Percentiles rank a stretch among this genome's conserved stretches.
Conservation (phyloP, 2,329 filamentous ascomycete genomes). For the Kalaharituber pfeilii region DNA sequence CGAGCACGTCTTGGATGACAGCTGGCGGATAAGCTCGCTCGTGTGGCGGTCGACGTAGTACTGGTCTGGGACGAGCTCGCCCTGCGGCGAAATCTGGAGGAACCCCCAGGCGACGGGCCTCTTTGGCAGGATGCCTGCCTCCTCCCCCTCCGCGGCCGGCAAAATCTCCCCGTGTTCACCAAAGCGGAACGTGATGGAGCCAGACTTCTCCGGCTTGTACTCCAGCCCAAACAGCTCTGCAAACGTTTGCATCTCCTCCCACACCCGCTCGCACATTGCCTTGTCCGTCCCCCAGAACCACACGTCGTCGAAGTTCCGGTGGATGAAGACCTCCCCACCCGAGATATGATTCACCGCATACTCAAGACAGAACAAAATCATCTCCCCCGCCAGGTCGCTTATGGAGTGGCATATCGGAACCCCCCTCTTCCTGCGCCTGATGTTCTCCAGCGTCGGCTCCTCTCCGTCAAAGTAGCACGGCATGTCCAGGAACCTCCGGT, state of each 20-base stretch:
- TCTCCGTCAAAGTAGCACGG: slow-evolving; percentile 34
- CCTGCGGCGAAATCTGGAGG: slow-evolving; percentile 37
- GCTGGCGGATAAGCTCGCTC: slow-evolving; percentile 40
- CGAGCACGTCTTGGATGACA: slow-evolving; percentile 32
- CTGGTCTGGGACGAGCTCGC: slow-evolving; percentile 44
- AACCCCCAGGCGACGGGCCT: slow-evolving; percentile 44
- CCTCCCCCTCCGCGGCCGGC: slow-evolving; percentile 20
- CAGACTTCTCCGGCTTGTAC: slow-evolving; percentile 43
- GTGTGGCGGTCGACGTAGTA: slow-evolving; percentile 42
- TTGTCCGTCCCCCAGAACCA: slow-evolving; percentile 47
- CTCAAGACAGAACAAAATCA: slow-evolving; percentile 46
- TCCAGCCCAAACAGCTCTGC: slow-evolving; percentile 37
- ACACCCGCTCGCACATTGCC: slow-evolving; percentile 37
- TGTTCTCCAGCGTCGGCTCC: not conserved
- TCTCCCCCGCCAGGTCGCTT: slow-evolving; percentile 43
- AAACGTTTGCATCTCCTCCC: slow-evolving; percentile 41
- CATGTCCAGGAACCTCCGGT: slow-evolving; percentile 40
- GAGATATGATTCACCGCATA: slow-evolving; percentile 44
- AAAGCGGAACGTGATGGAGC: slow-evolving; percentile 28
- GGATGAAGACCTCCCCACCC: slow-evolving; percentile 34
- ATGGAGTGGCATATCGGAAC: slow-evolving; percentile 43
- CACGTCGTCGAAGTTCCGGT: slow-evolving; percentile 47
- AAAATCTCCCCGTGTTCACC: not conserved
- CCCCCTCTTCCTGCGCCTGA: slow-evolving; percentile 29
- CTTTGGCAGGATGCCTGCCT: slow-evolving; percentile 29